phyloP scores from a whole-genome alignment of 495 filamentous ascomycete species.

The Cudoniella acicularis region DNA sequence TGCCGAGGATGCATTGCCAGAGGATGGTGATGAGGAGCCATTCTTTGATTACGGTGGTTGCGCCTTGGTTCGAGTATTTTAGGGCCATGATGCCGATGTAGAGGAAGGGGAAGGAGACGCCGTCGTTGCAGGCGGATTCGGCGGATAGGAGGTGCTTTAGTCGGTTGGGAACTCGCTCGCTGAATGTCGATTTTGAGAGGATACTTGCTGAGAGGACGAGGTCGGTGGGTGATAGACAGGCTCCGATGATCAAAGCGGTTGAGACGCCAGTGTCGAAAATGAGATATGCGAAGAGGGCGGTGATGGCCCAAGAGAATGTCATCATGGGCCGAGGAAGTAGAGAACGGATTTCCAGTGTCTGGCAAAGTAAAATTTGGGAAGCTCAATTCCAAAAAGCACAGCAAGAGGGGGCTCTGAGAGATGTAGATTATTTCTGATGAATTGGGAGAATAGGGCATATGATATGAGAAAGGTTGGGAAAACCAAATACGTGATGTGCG shows the following conservation, averaged over 20 bases:
- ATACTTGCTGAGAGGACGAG: conserved; percentile 45
- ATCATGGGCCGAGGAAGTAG: conserved; percentile 47
- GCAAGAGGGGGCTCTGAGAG: conserved; percentile 50
- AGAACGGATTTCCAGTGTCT: conserved; percentile 40
- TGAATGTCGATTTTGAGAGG: conserved; percentile 41
- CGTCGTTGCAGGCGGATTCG: conserved; percentile 49
- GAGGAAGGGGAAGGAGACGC: conserved; percentile 45
- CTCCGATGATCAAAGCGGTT: conserved; percentile 41
- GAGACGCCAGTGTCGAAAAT: conserved; percentile 35
- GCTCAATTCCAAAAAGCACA: conserved; percentile 40
- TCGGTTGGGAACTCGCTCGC: conserved; percentile 38
- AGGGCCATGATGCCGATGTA: conserved; percentile 40
- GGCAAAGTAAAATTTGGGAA: conserved; percentile 41
- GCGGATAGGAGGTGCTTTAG: conserved; percentile 43
- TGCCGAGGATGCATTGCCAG: conserved; percentile 45
- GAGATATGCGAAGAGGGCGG: conserved; percentile 33
- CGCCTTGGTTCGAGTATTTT: conserved; percentile 24
- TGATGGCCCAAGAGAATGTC: conserved; percentile 45
- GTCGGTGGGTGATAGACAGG: conserved; percentile 49
- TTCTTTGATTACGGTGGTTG: conserved; percentile 36
- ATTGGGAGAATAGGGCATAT: conserved; percentile 43
- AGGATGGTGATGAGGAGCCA: conserved; percentile 46
- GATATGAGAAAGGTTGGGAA: conserved; percentile 41
- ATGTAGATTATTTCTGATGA: conserved; percentile 48
- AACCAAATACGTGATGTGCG: conserved; percentile 44